Evolutionary conservation across 805 yeast species (phyloP), one percentile per base, ranked within the genome.

Genomic region (Candida krabiensis): DNA sequence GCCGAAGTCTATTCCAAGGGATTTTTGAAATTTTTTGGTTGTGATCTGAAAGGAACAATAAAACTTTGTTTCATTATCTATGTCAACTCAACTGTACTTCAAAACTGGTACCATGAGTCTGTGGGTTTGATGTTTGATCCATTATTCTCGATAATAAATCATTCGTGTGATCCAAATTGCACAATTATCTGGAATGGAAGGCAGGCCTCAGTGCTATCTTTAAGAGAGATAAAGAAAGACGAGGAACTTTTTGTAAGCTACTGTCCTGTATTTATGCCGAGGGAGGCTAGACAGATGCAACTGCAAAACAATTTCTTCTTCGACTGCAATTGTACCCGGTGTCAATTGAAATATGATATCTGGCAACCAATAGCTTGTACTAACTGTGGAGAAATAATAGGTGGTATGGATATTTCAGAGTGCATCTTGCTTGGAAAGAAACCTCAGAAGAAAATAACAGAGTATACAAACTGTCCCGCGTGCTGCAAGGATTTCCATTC

Each of bases 91-190:
- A 57, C 59, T 6, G 47, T 47, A 3, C 19, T 60, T 18, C 53
- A 55, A 23, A 58, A 66, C 39, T 36, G 40, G 21, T 52, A 42
- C 25, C 46, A 45, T 9, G 64, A 60, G 27, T 38, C 52, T 4
- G 51, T 60, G 31, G 74, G 72, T 1, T 34, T 55, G 6, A 46
- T 58, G 48, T 58, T 69, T 45, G 71, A 67, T 40, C 67, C 67
- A 0, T 41, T 51, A 3, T 58, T 67, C 43, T 48, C 72, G 9
- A 41, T 68, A 31, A 60, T 67, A 15, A 69, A 69, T 35, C 74
- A 69, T 49, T 63, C 69, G 5, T 69, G 74, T 45, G 44, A 51
- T 4, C 71, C 73, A 4, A 68, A 67, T 38, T 46, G 59, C 21
- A 35, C 53, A 7, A 31, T 56, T 6, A 38, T 52, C 14, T 60